Percentiles rank a stretch among this genome's conserved stretches.
phyloP scores from a whole-genome alignment of 2,329 filamentous ascomycete species.

The Aspergillus pseudonomiae region DNA sequence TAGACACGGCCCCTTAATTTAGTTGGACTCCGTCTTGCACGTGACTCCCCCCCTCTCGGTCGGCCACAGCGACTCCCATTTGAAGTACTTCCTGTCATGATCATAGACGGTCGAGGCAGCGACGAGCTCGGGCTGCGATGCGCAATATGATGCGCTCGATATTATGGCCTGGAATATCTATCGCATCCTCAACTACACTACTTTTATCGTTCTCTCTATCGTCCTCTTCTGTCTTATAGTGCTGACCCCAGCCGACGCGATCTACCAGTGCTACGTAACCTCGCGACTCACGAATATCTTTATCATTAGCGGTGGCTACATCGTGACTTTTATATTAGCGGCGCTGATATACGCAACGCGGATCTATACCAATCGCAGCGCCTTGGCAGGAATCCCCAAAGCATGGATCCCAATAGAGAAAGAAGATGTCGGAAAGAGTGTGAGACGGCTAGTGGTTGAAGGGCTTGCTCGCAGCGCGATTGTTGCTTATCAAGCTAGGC shows the following conservation, averaged over 20 bases:
- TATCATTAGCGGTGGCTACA: slow-evolving; percentile 75
- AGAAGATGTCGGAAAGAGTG: slow-evolving; percentile 74
- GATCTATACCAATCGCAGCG: slow-evolving; percentile 82
- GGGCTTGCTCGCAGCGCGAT: slow-evolving; percentile 76
- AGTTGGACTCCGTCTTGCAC: not conserved
- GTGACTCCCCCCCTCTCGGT: not conserved
- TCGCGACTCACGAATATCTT: slow-evolving; percentile 77
- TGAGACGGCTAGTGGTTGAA: slow-evolving; percentile 74
- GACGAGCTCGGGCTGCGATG: slow-evolving; percentile 11
- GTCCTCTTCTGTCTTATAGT: slow-evolving; percentile 73
- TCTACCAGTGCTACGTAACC: slow-evolving; percentile 73
- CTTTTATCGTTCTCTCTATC: slow-evolving; percentile 76
- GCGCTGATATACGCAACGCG: slow-evolving; percentile 77
- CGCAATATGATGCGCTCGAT: slow-evolving; percentile 27
- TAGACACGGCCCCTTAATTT: not conserved
- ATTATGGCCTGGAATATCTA: slow-evolving; percentile 57
- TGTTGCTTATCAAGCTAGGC: slow-evolving; percentile 76
- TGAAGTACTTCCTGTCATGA: not conserved
- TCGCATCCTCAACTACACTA: slow-evolving; percentile 77
- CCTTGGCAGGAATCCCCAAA: slow-evolving; percentile 82
- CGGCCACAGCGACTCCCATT: not conserved
- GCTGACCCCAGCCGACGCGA: slow-evolving; percentile 77
- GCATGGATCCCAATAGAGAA: slow-evolving; percentile 83
- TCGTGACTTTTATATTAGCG: slow-evolving; percentile 71
- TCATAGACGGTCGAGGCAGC: not conserved